Conservation (phyloP, 352 stramenopile species). For the Thraustochytrium sp. region DNA sequence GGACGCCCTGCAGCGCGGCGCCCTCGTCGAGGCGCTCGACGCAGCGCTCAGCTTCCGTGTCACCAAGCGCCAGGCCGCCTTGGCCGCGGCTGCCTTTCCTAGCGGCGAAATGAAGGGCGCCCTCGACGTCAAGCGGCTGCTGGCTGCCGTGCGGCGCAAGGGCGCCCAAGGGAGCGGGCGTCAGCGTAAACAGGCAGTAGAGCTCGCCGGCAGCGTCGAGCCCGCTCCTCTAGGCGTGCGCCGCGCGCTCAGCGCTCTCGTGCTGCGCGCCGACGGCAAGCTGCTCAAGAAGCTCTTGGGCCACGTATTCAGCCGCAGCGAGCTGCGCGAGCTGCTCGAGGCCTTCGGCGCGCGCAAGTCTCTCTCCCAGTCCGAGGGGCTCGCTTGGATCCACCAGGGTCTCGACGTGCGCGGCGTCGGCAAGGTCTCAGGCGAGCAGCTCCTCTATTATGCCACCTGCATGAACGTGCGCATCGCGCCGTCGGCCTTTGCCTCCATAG, state of each 20-base stretch:
- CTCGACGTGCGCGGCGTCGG: neutral
- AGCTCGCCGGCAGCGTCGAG: neutral
- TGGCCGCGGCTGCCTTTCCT: neutral
- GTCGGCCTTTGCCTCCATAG: neutral
- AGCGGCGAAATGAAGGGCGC: neutral
- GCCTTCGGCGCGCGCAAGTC: neutral
- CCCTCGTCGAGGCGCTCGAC: neutral
- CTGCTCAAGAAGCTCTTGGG: neutral
- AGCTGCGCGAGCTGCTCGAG: neutral
- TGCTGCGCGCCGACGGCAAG: neutral
- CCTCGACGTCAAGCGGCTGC: neutral
- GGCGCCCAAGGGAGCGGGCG: neutral
- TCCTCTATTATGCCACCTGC: neutral
- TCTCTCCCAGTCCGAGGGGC: neutral
- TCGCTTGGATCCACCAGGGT: neutral
- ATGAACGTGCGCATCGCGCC: neutral
- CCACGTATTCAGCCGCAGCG: neutral
- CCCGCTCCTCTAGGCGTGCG: neutral
- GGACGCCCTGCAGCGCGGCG: neutral
- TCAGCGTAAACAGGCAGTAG: neutral
- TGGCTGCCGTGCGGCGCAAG: neutral
- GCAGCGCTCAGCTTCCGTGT: neutral
- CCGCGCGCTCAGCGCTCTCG: no score
- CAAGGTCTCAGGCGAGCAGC: neutral
- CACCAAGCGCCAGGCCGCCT: neutral